A percentile compares a stretch with the other conserved stretches of the same genome.
phyloP scores from a whole-genome alignment of 371 early-diverging fungal species.

The Haplosporangium sp. region DNA sequence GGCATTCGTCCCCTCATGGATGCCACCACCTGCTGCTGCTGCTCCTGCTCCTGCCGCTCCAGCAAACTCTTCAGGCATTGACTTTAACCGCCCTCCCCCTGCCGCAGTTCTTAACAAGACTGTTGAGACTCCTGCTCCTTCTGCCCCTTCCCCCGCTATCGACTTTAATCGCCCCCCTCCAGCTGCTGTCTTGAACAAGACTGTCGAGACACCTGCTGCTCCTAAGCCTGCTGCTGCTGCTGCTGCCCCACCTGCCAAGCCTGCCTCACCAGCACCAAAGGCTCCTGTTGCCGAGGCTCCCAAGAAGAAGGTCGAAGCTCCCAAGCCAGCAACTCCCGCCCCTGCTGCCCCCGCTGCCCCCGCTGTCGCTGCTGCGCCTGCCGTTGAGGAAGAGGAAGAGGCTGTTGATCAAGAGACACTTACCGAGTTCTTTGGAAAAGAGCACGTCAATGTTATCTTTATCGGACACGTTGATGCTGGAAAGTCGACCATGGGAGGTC shows the following conservation, averaged over 20 bases:
- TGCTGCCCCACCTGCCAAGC: slow-evolving; percentile 32
- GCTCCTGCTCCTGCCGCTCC: slow-evolving; percentile 24
- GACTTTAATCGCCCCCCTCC: slow-evolving; percentile 43
- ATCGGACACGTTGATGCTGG: slow-evolving; percentile 99
- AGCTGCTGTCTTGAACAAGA: slow-evolving; percentile 35
- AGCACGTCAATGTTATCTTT: slow-evolving; percentile 96
- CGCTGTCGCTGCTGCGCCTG: slow-evolving; percentile 34
- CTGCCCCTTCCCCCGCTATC: slow-evolving; percentile 36
- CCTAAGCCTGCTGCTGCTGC: slow-evolving; percentile 39
- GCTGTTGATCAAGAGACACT: slow-evolving; percentile 69
- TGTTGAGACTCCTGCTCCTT: slow-evolving; percentile 37
- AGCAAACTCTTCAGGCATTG: slow-evolving; percentile 18
- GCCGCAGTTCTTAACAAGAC: slow-evolving; percentile 34
- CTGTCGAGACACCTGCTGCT: slow-evolving; percentile 40
- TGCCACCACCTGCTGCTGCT: slow-evolving; percentile 35
- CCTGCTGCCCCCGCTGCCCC: slow-evolving; percentile 32
- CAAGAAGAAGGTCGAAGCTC: slow-evolving; percentile 22
- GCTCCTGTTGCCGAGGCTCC: slow-evolving; percentile 31
- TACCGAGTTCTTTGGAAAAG: slow-evolving; percentile 85
- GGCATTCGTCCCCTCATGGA: slow-evolving; percentile 61
- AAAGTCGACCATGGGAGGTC: slow-evolving; percentile 99
- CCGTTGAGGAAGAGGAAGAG: slow-evolving; percentile 57
- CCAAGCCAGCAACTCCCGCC: slow-evolving; percentile 27
- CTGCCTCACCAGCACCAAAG: slow-evolving; percentile 48
- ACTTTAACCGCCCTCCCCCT: slow-evolving; percentile 43